Evolutionary conservation across 257 asterid genomes (phyloP), one percentile per base, ranked within the genome.

Genomic region (Leonotis leonurus): DNA sequence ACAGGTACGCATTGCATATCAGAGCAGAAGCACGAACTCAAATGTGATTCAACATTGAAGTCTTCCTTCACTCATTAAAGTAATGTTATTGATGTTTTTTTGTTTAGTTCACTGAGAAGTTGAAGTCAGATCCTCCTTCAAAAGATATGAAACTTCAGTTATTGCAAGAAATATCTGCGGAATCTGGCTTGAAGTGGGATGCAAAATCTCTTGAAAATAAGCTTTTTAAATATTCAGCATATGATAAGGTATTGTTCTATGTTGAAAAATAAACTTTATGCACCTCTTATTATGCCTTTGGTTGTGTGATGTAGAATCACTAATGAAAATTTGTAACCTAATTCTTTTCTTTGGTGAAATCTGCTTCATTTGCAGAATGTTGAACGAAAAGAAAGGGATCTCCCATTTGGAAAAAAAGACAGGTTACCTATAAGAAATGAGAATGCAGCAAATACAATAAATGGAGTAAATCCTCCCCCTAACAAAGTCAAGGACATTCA

Each of bases 121-220:
- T 83, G 70, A 84, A 81, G 62, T 37, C 72, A 0, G 41, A 64
- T 2, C 77, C 51, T 57, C 90, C 88, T 8, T 67, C 84, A 3
- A 84, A 78, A 52, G 96, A 85, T 11, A 20, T 16, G 82, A 92
- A 81, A 78, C 65, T 92, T 70, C 86, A 77, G 77, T 37, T 89
- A 68, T 67, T 92, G 83, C 84, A 77, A 70, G 86, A 76, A 5
- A 77, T 92, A 68, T 90, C 98, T 40, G 66, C 62, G 17, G 97
- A 86, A 73, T 71, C 71, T 8, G 84, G 82, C 55, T 35, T 89
- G 4, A 77, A 81, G 4, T 89, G 95, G 97, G 68, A 74, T 46
- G 68, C 87, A n/a, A 80, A 85, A 73, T 75, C 81, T 70, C 72
- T 87, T 64, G 93, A 81, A 77, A 83, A 80, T 62, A 75, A 84